Conservation (phyloP, 306 rosid genomes). For the Ormosia semicastrata region DNA sequence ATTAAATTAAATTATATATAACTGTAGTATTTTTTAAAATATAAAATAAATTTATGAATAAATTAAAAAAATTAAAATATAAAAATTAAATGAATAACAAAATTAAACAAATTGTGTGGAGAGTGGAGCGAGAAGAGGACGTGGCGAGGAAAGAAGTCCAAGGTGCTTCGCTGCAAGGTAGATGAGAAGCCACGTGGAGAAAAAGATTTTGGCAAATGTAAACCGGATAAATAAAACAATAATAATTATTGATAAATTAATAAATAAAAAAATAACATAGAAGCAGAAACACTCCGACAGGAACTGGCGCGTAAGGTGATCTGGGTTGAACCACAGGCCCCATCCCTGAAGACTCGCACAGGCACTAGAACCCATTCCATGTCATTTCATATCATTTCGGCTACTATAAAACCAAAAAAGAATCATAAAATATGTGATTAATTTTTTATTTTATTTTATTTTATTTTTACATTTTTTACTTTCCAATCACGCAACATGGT, state of each 20-base stretch:
- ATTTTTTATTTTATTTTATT: background rate
- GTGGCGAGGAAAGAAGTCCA: constrained; percentile 38
- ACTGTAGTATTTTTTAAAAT: no score
- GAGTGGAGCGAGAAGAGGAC: background rate
- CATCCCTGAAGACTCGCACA: background rate
- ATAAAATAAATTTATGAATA: no score
- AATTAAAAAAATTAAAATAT: no score
- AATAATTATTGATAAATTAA: background rate
- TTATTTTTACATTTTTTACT: background rate
- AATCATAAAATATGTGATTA: background rate
- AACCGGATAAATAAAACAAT: background rate
- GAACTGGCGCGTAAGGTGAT: constrained; percentile 16
- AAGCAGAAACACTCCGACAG: constrained; percentile 43
- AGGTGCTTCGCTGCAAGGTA: constrained; percentile 41
- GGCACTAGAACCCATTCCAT: background rate
- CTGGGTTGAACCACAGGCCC: constrained; percentile 14
- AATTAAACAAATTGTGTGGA: background rate
- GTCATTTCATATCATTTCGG: background rate
- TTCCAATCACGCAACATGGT: background rate
- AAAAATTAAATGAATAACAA: no score
- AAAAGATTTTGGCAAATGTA: constrained; percentile 9
- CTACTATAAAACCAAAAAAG: background rate
- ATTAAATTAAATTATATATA: no score
- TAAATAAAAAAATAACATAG: background rate
- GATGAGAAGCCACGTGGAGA: constrained; percentile 42